These are phyloP conservation scores for Phytophthora hybrid DNA, from an alignment of 352 stramenopile genomes.

Conservation along the genomic window DNA sequence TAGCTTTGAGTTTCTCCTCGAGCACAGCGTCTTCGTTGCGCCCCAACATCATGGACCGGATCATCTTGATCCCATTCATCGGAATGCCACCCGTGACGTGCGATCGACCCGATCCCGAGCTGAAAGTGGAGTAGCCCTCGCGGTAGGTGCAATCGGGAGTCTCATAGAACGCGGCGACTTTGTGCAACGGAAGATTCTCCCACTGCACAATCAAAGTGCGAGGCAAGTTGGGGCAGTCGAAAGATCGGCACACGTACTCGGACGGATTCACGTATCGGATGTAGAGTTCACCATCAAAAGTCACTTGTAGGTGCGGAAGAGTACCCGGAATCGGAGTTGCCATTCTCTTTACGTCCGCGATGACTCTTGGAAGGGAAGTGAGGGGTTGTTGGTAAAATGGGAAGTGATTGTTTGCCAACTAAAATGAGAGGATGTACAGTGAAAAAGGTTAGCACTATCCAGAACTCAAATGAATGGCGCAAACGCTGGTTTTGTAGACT, in stretches of 20 bases:
- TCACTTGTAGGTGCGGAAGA: neutral
- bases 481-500: no score
- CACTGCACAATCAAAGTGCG: neutral
- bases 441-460: no score
- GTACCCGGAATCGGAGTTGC: neutral
- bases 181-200: slow-evolving; percentile 14
- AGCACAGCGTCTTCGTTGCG: slow-evolving; percentile 8
- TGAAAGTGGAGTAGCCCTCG: slow-evolving; percentile 4
- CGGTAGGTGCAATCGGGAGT: slow-evolving; percentile 16
- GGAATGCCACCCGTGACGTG: neutral
- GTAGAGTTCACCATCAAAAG: slow-evolving; percentile 1
- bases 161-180: slow-evolving; percentile 25
- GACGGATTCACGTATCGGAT: slow-evolving; percentile 6
- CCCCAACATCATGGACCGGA: slow-evolving; percentile 22
- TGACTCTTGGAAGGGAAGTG: no score
- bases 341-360: slow-evolving; percentile 1
- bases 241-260: slow-evolving; percentile 2
- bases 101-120: neutral
- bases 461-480: no score
- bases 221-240: slow-evolving; percentile 5
- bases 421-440: no score
- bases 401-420: no score
- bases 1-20: neutral
- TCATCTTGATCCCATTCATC: neutral
- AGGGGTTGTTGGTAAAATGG: no score